Conservation (phyloP, 352 stramenopile species). For the Plasmopara viticola region DNA sequence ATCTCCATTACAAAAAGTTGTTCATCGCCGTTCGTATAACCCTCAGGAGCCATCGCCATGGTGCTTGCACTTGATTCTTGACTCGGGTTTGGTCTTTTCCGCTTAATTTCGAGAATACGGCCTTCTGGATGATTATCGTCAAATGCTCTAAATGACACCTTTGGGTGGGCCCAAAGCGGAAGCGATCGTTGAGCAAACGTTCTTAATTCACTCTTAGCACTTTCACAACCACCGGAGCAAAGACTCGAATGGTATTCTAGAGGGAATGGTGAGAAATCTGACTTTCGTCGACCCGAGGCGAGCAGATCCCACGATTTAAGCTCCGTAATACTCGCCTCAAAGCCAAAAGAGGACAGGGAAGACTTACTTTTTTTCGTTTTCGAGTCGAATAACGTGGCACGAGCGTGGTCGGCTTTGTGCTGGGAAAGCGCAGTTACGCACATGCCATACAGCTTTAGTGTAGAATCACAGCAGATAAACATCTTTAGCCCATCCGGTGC, state of each 20-base stretch:
- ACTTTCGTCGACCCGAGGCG: constrained; percentile 23
- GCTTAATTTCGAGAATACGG: constrained; percentile 63
- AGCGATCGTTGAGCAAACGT: constrained; percentile 58
- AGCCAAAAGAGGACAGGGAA: constrained; percentile 49
- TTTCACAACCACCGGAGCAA: constrained; percentile 12
- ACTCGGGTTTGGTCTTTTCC: constrained; percentile 51
- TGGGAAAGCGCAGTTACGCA: constrained; percentile 26
- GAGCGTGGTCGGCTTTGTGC: constrained; percentile 28
- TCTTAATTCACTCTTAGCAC: constrained; percentile 53
- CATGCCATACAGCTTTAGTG: constrained; percentile 67
- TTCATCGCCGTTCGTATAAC: constrained; percentile 40
- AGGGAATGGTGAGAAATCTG: constrained; percentile 14
- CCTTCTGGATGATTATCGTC: constrained; percentile 45
- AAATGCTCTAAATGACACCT: constrained; percentile 58
- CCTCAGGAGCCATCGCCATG: constrained; percentile 23
- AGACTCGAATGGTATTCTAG: constrained; percentile 7
- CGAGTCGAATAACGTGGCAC: constrained; percentile 18
- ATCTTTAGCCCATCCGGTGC: constrained; percentile 57
- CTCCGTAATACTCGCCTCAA: constrained; percentile 54
- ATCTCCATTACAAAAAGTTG: constrained; percentile 83
- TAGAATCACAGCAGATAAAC: constrained; percentile 51
- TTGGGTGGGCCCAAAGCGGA: constrained; percentile 72
- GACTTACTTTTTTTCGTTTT: constrained; percentile 46
- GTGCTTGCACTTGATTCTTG: constrained; percentile 29
- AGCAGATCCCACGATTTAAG: constrained; percentile 60